A percentile compares a stretch with the other conserved stretches of the same genome.
Evolutionary conservation across 768 basidiomycete species (phyloP).

Genomic region (Russula ochroleuca): DNA sequence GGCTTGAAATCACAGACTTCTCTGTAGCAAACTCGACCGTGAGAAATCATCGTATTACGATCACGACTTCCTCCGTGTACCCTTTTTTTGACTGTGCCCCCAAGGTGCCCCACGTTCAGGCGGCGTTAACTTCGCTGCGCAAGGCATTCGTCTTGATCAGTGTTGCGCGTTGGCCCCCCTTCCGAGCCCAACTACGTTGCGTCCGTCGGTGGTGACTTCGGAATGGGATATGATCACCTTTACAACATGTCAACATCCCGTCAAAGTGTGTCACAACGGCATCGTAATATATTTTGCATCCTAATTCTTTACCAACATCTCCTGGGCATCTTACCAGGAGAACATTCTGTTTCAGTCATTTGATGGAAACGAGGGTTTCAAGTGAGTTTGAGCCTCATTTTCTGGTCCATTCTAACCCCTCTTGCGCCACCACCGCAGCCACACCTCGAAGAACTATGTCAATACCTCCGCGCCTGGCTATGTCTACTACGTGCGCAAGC

Average conservation of each 20-base stretch:
- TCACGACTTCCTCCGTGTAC: not conserved
- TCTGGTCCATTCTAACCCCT: not conserved
- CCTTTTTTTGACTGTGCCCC: conserved; percentile 17
- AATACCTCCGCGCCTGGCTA: conserved; percentile 37
- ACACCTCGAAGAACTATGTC: conserved; percentile 38
- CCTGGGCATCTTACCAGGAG: conserved; percentile 62
- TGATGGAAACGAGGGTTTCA: conserved; percentile 40
- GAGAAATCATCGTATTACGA: not conserved
- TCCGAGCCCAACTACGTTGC: conserved; percentile 61
- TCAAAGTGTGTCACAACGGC: conserved; percentile 25
- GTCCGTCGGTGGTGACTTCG: conserved; percentile 51
- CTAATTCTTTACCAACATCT: conserved; percentile 35
- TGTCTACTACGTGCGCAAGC: conserved; percentile 54
- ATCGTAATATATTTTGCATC: not conserved
- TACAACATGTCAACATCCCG: conserved; percentile 32
- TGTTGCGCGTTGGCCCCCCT: conserved; percentile 51
- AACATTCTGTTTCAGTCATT: conserved; percentile 52
- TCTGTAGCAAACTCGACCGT: conserved; percentile 30
- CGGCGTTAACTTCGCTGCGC: conserved; percentile 40
- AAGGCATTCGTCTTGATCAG: conserved; percentile 45
- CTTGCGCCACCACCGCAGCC: conserved; percentile 31
- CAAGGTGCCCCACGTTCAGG: too few species aligned
- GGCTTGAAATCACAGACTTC: conserved; percentile 63
- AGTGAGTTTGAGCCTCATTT: conserved; percentile 9
- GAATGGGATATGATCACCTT: conserved; percentile 42